phyloP scores from a whole-genome alignment of 108 stramenopile genomes.

The Pseudonitzschia multistriata region DNA sequence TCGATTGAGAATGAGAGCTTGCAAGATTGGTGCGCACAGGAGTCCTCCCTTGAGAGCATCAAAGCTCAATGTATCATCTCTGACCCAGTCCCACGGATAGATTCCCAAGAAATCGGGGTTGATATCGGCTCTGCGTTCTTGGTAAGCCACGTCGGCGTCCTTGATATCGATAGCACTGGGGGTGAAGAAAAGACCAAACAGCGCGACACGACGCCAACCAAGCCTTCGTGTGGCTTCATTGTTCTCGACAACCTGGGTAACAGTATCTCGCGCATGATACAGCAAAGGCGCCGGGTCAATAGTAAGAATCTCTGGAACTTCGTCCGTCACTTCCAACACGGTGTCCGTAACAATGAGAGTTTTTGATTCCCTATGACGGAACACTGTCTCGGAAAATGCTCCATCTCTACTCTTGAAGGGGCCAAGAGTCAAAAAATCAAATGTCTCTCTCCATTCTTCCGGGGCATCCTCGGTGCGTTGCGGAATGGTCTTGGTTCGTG shows the following conservation, averaged over 20 bases:
- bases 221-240: constrained; percentile 67
- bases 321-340: constrained; percentile 82
- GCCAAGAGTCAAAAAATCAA: constrained; percentile 75
- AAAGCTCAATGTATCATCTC: constrained; percentile 77
- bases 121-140: constrained; percentile 79
- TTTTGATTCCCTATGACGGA: constrained; percentile 80
- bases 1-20: constrained; percentile 87
- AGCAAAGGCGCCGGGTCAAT: constrained; percentile 83
- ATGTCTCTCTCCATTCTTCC: constrained; percentile 64
- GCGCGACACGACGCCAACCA: constrained; percentile 87
- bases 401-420: constrained; percentile 90
- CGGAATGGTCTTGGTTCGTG: constrained; percentile 60
- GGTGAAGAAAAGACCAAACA: constrained; percentile 91
- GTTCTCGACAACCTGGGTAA: constrained; percentile 76
- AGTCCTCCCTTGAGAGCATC: constrained; percentile 77
- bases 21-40: constrained; percentile 91
- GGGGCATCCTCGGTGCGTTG: constrained; percentile 55
- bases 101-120: constrained; percentile 79
- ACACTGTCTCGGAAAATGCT: constrained; percentile 91
- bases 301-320: constrained; percentile 77
- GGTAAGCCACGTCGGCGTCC: constrained; percentile 63
- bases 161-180: constrained; percentile 80
- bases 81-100: constrained; percentile 88
- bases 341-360: constrained; percentile 91
- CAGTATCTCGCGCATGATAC: constrained; percentile 89